Percentiles rank a stretch among this genome's conserved stretches.
These are phyloP conservation scores for Penicillium nucicola DNA, from an alignment of 495 filamentous ascomycete genomes.

Conservation along the genomic window DNA sequence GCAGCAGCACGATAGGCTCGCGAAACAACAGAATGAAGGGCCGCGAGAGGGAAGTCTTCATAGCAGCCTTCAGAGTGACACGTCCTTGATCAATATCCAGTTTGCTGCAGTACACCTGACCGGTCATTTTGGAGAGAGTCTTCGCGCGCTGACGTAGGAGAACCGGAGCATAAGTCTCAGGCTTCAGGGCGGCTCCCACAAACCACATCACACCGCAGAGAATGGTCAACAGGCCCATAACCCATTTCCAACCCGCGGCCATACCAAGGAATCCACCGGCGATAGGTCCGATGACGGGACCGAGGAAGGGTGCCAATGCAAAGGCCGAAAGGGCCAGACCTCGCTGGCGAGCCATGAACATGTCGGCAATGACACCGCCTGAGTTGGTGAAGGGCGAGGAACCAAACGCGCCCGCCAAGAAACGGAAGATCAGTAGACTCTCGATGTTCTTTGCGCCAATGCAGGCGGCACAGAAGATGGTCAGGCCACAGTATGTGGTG, in stretches of 20 bases:
- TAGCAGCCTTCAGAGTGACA: conserved; percentile 17
- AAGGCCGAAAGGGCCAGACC: conserved; percentile 60
- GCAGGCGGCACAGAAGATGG: conserved; percentile 62
- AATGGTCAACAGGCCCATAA: conserved; percentile 50
- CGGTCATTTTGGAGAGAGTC: conserved; percentile 46
- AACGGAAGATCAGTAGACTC: conserved; percentile 63
- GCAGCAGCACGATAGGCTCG: conserved; percentile 54
- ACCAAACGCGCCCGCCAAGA: conserved; percentile 71
- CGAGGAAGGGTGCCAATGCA: conserved; percentile 59
- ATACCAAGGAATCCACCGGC: conserved; percentile 55
- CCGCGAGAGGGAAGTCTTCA: conserved; percentile 34
- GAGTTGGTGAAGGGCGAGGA: conserved; percentile 65
- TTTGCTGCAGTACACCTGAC: conserved; percentile 46
- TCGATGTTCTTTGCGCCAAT: conserved; percentile 56
- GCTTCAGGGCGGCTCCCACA: conserved; percentile 39
- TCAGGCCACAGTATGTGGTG: conserved; percentile 55
- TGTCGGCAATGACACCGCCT: conserved; percentile 66
- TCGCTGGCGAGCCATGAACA: conserved; percentile 57
- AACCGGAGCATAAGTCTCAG: conserved; percentile 55
- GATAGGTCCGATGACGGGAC: conserved; percentile 54
- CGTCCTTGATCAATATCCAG: conserved; percentile 33
- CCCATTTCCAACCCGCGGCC: conserved; percentile 58
- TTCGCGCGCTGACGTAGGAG: conserved; percentile 47
- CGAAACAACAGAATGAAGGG: conserved; percentile 36
- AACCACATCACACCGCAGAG: conserved; percentile 49